Evolutionary conservation across 148 eudicot species (phyloP).

Genomic region (Rheum nobile): DNA sequence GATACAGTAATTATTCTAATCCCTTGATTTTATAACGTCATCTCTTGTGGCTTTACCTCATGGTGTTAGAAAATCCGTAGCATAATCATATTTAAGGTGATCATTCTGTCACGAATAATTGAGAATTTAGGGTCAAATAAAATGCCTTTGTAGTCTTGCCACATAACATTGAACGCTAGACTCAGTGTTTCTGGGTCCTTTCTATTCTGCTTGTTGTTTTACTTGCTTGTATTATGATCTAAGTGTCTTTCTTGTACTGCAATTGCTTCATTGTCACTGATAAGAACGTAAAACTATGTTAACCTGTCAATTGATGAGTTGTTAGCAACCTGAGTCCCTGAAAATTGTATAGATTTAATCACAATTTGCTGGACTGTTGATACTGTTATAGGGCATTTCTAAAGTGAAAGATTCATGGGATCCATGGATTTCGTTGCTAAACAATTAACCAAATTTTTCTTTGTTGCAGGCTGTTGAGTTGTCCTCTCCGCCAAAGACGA

Average conservation of each 20-base stretch:
- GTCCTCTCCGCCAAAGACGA: constrained; percentile 73
- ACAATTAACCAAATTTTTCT: neutral
- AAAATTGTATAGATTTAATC: neutral
- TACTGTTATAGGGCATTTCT: neutral
- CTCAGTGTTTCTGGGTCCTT: neutral
- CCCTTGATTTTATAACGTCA: constrained; percentile 7
- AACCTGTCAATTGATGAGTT: neutral
- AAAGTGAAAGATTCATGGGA: neutral
- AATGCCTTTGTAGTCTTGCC: neutral
- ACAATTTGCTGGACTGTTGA: constrained; percentile 6
- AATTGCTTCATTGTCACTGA: neutral
- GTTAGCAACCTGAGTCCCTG: neutral
- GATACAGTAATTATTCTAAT: constrained; percentile 62
- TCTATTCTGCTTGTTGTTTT: neutral
- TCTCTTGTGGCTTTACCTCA: neutral
- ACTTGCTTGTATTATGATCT: neutral
- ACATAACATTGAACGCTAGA: neutral
- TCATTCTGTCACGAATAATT: neutral
- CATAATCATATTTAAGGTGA: neutral
- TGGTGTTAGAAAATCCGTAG: neutral
- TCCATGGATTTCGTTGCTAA: neutral
- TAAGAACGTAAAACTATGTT: neutral
- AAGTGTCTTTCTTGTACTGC: neutral
- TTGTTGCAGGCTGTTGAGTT: constrained; percentile 59
- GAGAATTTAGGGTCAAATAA: neutral